Conservation (phyloP, 2,329 filamentous ascomycete genomes). For the Anisogramma anomala region DNA sequence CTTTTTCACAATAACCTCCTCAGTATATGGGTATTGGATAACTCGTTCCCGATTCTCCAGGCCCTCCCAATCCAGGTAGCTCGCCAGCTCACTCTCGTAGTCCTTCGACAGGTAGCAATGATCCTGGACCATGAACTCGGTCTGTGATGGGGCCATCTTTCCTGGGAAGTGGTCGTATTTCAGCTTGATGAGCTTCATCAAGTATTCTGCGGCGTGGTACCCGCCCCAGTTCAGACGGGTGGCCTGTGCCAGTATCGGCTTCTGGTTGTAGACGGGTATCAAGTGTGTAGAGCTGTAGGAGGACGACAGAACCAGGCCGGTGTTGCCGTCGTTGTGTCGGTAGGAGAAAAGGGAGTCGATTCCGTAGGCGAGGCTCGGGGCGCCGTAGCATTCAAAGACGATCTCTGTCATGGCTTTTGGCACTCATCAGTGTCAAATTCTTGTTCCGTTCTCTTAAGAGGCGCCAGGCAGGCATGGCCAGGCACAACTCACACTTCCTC, state of each 20-base stretch:
- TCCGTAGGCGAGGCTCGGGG: slow-evolving; percentile 81
- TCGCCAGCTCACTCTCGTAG: slow-evolving; percentile 66
- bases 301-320: slow-evolving; percentile 80
- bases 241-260: slow-evolving; percentile 72
- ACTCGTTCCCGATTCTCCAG: slow-evolving; percentile 81
- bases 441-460: neutral
- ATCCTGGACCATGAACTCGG: slow-evolving; percentile 74
- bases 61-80: slow-evolving; percentile 81
- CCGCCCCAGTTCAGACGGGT: slow-evolving; percentile 93
- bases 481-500: slow-evolving; percentile 57
- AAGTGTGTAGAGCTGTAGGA: slow-evolving; percentile 91
- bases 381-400: slow-evolving; percentile 88
- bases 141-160: slow-evolving; percentile 75
- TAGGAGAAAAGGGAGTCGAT: slow-evolving; percentile 97
- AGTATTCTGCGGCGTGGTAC: slow-evolving; percentile 77
- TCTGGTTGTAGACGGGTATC: slow-evolving; percentile 82
- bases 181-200: slow-evolving; percentile 75
- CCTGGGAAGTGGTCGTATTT: slow-evolving; percentile 87
- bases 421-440: slow-evolving; percentile 19
- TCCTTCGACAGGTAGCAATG: slow-evolving; percentile 83
- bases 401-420: slow-evolving; percentile 85
- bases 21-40: slow-evolving; percentile 86
- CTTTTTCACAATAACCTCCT: slow-evolving; percentile 83
- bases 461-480: neutral
- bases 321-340: slow-evolving; percentile 76